Evolutionary conservation across 2,329 filamentous ascomycete genomes (phyloP).

Genomic region (Grosmannia penicillata): DNA sequence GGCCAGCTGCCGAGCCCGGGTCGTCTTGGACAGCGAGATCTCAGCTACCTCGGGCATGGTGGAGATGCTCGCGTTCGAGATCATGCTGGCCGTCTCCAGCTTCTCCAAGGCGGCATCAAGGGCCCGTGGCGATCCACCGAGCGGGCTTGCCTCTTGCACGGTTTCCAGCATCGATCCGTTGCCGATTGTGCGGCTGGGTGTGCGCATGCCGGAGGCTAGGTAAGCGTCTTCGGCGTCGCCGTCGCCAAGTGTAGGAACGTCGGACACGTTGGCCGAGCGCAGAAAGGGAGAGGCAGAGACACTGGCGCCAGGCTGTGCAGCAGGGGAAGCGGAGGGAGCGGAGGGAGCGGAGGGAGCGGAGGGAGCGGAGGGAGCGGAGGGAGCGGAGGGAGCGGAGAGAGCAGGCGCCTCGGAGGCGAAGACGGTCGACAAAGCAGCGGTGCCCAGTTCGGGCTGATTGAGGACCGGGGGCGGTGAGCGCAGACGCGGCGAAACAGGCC

Average conservation of each 20-base stretch:
- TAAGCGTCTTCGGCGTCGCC: slow-evolving; percentile 36
- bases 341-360: slow-evolving; percentile 20
- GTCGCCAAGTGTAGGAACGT: too few relatives aligned
- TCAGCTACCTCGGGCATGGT: slow-evolving; percentile 26
- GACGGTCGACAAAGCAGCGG: background rate
- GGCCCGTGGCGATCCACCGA: slow-evolving; percentile 49
- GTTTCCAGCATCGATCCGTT: slow-evolving; percentile 62
- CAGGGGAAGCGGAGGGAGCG: background rate
- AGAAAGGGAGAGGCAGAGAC: too few relatives aligned
- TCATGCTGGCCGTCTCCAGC: slow-evolving; percentile 30
- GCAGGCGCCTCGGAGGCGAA: slow-evolving; percentile 12
- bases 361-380: slow-evolving; percentile 26
- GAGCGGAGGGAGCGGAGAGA: too few relatives aligned
- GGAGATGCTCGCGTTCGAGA: slow-evolving; percentile 20
- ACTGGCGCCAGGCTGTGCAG: too few relatives aligned
- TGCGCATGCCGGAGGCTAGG: slow-evolving; percentile 38
- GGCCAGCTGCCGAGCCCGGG: slow-evolving; percentile 38
- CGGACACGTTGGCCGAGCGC: too few relatives aligned
- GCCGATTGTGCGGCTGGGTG: slow-evolving; percentile 40
- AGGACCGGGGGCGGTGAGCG: slow-evolving; percentile 57
- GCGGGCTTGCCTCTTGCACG: slow-evolving; percentile 76
- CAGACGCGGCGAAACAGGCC: slow-evolving; percentile 64
- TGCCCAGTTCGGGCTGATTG: slow-evolving; percentile 23
- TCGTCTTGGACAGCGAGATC: slow-evolving; percentile 22
- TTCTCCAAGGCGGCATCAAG: slow-evolving; percentile 33